Base-by-base conservation (phyloP, 2,329 filamentous ascomycete genomes). In the Torrubiella hemipterigena region DNA sequence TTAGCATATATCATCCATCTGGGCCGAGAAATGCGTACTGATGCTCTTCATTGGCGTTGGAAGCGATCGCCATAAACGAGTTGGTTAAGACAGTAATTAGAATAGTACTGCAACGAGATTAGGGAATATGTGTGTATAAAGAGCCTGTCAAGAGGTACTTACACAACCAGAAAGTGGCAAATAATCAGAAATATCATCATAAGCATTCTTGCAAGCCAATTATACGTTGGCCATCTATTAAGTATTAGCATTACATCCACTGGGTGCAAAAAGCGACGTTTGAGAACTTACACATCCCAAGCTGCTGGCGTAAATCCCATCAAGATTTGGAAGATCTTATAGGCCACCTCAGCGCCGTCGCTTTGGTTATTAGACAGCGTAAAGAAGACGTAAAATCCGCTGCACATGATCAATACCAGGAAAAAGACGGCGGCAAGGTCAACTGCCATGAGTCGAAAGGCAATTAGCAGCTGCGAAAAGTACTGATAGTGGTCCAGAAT, bases 221-320 rank as follows among this genome's bases (percentile, higher is more conserved):
- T 91, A 52, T 91, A 93, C 1, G 65, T 51, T 49, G 74, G 49
- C 77, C 77, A 93, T 17, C 67, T 71, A 37, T 12, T 22, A 4
- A 1, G 17, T 18, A 25, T 51, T 37, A 52, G 40, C 16, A 13
- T 13, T 13, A 10, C 7, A 3, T 19, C 26, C 17, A 13, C 18
- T 6, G 10, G 7, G 7, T 7, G 12, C 8, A 7, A 16, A 17
- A 10, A 19, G 6, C 6, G 14, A 6, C 4, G 10, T 14, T 31
- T 2, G 14, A 6, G 21, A 8, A 62, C 67, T 53, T 56, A 72
- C 79, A 93, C 72, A 37, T 93, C 82, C 89, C 89, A 96, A 5
- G 87, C 89, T 11, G 89, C 85, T 9, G 89, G 89, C 1, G 86
- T 94, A 50, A 93, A 96, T 7, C 89, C 89, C 84, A 95, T 93